Evolutionary conservation across 352 stramenopile species (phyloP), one percentile per base, ranked within the genome.

Genomic region (Globisporangium nodosum): DNA sequence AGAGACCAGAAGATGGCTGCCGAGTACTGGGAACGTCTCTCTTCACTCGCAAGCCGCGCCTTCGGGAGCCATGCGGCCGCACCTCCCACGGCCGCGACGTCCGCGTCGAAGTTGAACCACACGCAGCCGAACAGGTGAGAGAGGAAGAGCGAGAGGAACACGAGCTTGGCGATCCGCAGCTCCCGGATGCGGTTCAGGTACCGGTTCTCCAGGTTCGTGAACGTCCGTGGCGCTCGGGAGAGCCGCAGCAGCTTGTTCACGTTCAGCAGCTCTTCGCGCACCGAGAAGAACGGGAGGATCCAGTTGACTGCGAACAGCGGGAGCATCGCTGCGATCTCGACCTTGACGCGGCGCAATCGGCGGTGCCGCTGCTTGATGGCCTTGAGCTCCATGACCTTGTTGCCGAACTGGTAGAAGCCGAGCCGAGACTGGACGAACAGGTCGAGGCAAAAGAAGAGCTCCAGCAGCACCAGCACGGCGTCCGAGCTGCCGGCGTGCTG

Each of bases 231-330:
- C 3, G 76, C 71, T 56, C 78, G 78, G 3, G 76, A 66, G 0
- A 81, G 49, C 4, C 74, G 66, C 7, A 78, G 11, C 9, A 81
- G 45, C 53, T 83, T 83, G 63, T 81, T 83, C 39, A 83, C 64
- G 52, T 84, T 79, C 13, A 81, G 50, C 4, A 63, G 18, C 9
- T 83, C 76, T 20, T 71, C 39, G 35, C 73, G 69, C 3, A 5
- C 37, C 37, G 37, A 13, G 37, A 43, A 46, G 45, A 5, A 21
- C 37, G 2, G 43, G n/a, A 63, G 0, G 58, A 39, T 21, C 65
- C 65, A 84, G 42, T 83, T 83, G 31, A 73, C 27, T 16, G 65
- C 50, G 50, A 70, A 72, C 0, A 86, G 49, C 5, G 73, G 76
- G 0, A 71, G 42, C 1, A 81, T 27, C 12, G 76, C 65, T 6